These are phyloP conservation scores for Ganoderma boninense DNA, from an alignment of 1,284 basidiomycete genomes.

Conservation along the genomic window DNA sequence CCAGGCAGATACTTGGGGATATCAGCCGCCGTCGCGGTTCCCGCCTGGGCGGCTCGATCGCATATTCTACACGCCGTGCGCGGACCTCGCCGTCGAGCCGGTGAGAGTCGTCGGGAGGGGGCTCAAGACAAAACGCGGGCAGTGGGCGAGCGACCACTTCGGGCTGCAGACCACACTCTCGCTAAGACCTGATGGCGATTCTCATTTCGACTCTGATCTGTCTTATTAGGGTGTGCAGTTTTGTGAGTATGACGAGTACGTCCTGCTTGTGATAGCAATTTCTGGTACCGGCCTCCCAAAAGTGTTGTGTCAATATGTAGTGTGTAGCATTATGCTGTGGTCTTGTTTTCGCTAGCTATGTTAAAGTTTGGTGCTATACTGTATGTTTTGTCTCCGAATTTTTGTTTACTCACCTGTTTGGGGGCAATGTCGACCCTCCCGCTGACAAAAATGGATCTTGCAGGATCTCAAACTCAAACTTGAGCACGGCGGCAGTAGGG, in stretches of 20 bases:
- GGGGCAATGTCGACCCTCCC: neutral
- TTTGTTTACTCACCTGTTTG: neutral
- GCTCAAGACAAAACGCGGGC: conserved; percentile 47
- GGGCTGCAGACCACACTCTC: conserved; percentile 56
- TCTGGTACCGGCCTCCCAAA: neutral
- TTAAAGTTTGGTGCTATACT: neutral
- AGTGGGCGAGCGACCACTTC: conserved; percentile 74
- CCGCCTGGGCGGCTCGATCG: conserved; percentile 68
- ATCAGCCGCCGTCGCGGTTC: conserved; percentile 54
- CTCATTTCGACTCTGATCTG: neutral
- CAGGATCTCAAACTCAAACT: too few relatives aligned
- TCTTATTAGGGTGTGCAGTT: neutral
- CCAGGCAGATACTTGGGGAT: conserved; percentile 65
- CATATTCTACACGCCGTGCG: conserved; percentile 59
- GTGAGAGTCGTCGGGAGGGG: conserved; percentile 67
- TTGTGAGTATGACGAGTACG: neutral
- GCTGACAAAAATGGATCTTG: neutral
- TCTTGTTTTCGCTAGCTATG: neutral
- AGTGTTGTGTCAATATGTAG: neutral
- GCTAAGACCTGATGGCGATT: neutral
- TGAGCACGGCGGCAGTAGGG: neutral
- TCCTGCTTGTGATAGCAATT: neutral
- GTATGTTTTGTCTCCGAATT: neutral
- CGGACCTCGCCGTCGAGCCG: conserved; percentile 46
- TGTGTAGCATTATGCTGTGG: conserved; percentile 4